A percentile compares a stretch with the other conserved stretches of the same genome.
Conservation (phyloP, 1,284 basidiomycete species). For the Marasmius sp. region DNA sequence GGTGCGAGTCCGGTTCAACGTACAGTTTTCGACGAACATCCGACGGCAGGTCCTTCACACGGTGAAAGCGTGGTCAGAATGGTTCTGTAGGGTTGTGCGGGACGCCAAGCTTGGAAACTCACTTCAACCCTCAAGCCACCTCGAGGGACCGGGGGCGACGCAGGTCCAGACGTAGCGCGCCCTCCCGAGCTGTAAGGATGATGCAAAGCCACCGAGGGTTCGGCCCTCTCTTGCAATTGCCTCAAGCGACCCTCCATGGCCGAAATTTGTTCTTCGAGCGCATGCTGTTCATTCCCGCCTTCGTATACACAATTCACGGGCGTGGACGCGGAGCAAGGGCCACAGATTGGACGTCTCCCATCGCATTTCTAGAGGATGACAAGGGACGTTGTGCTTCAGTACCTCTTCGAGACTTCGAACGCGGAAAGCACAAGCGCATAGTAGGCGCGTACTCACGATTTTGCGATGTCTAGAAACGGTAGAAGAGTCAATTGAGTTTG, state of each 20-base stretch:
- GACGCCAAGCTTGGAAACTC: not conserved
- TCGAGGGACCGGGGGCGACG: not conserved
- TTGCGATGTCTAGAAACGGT: not conserved
- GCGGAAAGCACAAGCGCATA: not conserved
- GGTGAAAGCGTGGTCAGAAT: not conserved
- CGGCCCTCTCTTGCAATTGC: slow-evolving; percentile 7
- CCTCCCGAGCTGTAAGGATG: not conserved
- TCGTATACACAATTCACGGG: slow-evolving; percentile 11
- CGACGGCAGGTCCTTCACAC: not conserved
- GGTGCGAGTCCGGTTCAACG: not conserved
- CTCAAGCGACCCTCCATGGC: slow-evolving; percentile 10
- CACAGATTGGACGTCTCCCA: slow-evolving; percentile 13
- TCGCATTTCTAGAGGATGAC: slow-evolving; percentile 11
- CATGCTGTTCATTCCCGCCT: slow-evolving; percentile 6
- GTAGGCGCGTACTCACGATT: not conserved
- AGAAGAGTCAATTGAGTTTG: not conserved
- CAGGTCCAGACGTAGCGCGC: not conserved
- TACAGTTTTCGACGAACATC: slow-evolving; percentile 10
- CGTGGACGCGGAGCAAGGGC: slow-evolving; percentile 1
- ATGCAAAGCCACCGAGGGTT: not conserved
- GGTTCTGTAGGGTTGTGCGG: not conserved
- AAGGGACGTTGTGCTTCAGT: not conserved
- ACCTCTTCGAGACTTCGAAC: not conserved
- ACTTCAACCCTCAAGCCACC: not conserved
- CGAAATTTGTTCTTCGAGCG: slow-evolving; percentile 12